Percentiles rank a stretch among this genome's conserved stretches.
phyloP scores from a whole-genome alignment of 306 rosid genomes.

The Quercus engelmannii region DNA sequence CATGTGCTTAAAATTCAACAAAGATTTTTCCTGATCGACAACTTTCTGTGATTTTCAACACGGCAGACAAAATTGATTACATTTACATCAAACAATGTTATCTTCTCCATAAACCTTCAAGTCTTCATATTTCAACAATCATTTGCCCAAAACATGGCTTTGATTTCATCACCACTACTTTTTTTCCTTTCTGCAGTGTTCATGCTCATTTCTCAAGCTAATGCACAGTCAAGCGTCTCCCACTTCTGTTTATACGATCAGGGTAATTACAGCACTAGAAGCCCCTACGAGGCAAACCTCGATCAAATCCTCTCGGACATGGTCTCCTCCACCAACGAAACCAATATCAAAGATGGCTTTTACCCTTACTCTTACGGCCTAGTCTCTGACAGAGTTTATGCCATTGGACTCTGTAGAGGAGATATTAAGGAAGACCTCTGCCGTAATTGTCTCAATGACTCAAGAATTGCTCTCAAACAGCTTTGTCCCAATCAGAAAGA shows the following conservation, averaged over 20 bases:
- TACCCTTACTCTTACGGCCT: constrained; percentile 6
- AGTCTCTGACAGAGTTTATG: constrained; percentile 11
- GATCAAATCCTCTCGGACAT: constrained; percentile 11
- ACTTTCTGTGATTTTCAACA: too few species aligned
- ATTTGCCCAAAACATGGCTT: neutral
- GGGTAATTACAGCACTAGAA: constrained; percentile 26
- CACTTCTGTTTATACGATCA: neutral
- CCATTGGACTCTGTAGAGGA: constrained; percentile 26
- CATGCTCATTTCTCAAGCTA: neutral
- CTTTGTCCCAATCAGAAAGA: constrained; percentile 29
- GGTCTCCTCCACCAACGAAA: neutral
- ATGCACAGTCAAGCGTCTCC: neutral
- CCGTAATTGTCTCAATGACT: constrained; percentile 20
- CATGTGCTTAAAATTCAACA: too few species aligned
- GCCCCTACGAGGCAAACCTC: constrained; percentile 27
- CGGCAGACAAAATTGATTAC: too few species aligned
- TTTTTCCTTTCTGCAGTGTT: neutral
- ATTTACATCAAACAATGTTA: too few species aligned
- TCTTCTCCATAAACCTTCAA: too few species aligned
- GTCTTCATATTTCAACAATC: too few species aligned
- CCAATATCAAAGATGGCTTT: neutral
- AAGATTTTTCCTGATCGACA: too few species aligned
- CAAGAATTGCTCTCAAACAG: neutral
- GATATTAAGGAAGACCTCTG: constrained; percentile 11
- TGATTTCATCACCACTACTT: neutral